Evolutionary conservation across 2,329 filamentous ascomycete genomes (phyloP).

Genomic region (Aspergillus brunneoviolaceus): DNA sequence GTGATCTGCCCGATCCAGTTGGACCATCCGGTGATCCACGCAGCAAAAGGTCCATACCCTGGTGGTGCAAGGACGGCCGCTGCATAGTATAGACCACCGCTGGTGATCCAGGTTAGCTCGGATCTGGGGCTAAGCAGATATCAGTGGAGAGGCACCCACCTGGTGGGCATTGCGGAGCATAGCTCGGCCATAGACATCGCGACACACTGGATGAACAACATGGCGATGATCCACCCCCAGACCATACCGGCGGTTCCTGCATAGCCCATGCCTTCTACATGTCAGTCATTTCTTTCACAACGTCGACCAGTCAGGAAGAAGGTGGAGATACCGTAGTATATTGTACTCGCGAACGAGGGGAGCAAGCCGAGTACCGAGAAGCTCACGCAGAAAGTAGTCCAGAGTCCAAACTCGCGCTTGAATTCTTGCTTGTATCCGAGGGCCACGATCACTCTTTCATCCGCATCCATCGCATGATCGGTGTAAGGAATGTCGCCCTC

Average conservation of each 20-base stretch:
- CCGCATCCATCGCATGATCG: conserved; percentile 38
- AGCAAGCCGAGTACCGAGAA: conserved; percentile 71
- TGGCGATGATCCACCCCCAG: conserved; percentile 74
- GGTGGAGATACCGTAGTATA: conserved; percentile 63
- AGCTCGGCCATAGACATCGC: conserved; percentile 70
- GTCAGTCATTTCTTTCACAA: conserved; percentile 9
- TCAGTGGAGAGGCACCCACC: conserved; percentile 30
- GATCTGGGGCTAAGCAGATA: not conserved
- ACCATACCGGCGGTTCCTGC: conserved; percentile 64
- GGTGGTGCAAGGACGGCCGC: conserved; percentile 67
- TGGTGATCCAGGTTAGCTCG: conserved; percentile 15
- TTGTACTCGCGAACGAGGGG: conserved; percentile 69
- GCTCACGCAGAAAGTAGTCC: conserved; percentile 72
- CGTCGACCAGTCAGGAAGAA: not conserved
- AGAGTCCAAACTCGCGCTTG: conserved; percentile 70
- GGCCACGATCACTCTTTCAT: conserved; percentile 44
- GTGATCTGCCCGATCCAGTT: conserved; percentile 70
- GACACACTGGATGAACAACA: conserved; percentile 70
- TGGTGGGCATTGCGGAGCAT: conserved; percentile 71
- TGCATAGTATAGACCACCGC: conserved; percentile 72
- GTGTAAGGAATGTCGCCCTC: conserved; percentile 39
- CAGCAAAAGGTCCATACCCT: conserved; percentile 64
- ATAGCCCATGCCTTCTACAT: conserved; percentile 49
- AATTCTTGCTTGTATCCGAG: conserved; percentile 60
- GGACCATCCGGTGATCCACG: conserved; percentile 69